phyloP scores from a whole-genome alignment of 1,284 basidiomycete genomes.

The Papiliotrema flavescens region DNA sequence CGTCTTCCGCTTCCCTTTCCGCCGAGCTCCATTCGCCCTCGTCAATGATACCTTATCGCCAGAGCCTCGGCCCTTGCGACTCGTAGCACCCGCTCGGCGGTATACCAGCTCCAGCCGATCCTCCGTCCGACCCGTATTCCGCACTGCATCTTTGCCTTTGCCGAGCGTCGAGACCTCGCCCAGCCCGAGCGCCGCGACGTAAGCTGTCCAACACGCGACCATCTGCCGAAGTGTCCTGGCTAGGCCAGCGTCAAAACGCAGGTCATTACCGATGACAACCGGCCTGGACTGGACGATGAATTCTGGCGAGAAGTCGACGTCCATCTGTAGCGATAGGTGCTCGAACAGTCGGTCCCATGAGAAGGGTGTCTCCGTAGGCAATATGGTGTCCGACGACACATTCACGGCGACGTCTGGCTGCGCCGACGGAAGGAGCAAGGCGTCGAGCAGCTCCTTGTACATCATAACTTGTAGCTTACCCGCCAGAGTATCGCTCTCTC shows the following conservation, averaged over 20 bases:
- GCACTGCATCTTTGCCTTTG: conserved; percentile 8
- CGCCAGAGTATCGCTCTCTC: conserved; percentile 59
- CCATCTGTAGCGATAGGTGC: conserved; percentile 54
- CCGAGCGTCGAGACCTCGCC: conserved; percentile 10
- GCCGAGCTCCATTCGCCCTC: too few species aligned
- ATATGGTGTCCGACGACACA: conserved; percentile 3
- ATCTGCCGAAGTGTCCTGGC: conserved; percentile 38
- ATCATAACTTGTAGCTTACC: conserved; percentile 79
- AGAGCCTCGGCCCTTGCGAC: conserved; percentile 12
- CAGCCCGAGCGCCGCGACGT: conserved; percentile 41
- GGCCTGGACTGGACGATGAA: conserved; percentile 59
- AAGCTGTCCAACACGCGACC: conserved; percentile 33
- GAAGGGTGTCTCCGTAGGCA: conserved; percentile 18
- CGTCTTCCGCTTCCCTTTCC: too few species aligned
- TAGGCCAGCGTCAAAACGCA: conserved; percentile 23
- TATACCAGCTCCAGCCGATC: conserved; percentile 47
- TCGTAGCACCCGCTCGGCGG: conserved; percentile 34
- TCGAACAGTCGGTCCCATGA: conserved; percentile 51
- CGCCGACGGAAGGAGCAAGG: conserved; percentile 24
- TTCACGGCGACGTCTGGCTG: background rate
- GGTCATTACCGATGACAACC: conserved; percentile 42
- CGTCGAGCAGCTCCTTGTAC: conserved; percentile 68
- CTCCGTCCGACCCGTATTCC: conserved; percentile 27
- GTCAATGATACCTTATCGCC: too few species aligned
- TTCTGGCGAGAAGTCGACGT: conserved; percentile 53